Conservation (phyloP, 2,329 filamentous ascomycete genomes). For the Aspergillus niger region DNA sequence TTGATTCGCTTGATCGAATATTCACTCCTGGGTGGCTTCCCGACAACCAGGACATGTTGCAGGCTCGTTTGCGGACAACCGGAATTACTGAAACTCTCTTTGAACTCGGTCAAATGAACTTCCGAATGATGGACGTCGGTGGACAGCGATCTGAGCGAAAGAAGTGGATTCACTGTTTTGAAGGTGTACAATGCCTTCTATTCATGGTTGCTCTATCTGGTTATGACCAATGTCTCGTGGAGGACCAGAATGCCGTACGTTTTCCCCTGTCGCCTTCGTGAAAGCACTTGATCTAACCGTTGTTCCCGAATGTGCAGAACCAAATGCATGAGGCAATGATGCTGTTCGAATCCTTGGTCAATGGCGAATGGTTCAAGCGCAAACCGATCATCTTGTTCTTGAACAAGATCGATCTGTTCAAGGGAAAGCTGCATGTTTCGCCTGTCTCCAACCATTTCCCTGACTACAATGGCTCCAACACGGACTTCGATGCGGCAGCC, state of each 20-base stretch:
- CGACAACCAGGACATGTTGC: conserved; percentile 90
- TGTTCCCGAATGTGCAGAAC: conserved; percentile 58
- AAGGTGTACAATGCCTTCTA: conserved; percentile 87
- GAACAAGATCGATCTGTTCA: conserved; percentile 87
- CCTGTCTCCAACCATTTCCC: conserved; percentile 76
- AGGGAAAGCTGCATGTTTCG: conserved; percentile 69
- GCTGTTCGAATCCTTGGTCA: conserved; percentile 83
- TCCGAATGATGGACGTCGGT: conserved; percentile 95
- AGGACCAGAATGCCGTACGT: conserved; percentile 92
- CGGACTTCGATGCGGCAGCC: conserved; percentile 72
- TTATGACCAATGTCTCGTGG: conserved; percentile 93
- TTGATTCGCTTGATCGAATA: conserved; percentile 73
- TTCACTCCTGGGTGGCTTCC: conserved; percentile 80
- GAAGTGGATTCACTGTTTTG: conserved; percentile 97
- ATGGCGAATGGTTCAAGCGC: conserved; percentile 82
- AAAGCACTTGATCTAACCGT: conserved; percentile 18
- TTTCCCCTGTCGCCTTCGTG: neutral
- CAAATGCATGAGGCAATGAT: conserved; percentile 90
- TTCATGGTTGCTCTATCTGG: conserved; percentile 95
- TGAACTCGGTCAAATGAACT: conserved; percentile 86
- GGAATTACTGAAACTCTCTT: conserved; percentile 96
- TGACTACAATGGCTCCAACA: conserved; percentile 71
- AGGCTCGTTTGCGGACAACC: conserved; percentile 85
- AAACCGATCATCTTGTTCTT: conserved; percentile 81
- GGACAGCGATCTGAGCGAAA: conserved; percentile 90